These are phyloP conservation scores for Fraxinus cuspidata DNA, from an alignment of 257 asterid species.

Conservation along the genomic window DNA sequence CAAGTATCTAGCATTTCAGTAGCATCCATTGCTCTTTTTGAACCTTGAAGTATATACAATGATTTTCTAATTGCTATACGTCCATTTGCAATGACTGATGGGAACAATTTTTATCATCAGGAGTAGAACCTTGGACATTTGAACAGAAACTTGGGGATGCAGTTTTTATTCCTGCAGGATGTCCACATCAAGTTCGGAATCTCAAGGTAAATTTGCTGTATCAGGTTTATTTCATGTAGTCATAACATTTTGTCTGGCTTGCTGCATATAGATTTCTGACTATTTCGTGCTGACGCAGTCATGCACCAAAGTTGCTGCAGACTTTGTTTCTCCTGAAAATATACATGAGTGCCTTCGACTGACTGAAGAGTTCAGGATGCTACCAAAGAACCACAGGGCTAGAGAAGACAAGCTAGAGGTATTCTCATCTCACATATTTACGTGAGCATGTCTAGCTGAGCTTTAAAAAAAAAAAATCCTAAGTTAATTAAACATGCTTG, in stretches of 20 bases:
- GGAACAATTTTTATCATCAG: slow-evolving; percentile 33
- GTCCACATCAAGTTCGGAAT: slow-evolving; percentile 98
- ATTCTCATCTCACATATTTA: background rate
- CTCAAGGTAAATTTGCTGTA: slow-evolving; percentile 54
- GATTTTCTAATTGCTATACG: background rate
- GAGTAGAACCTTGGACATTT: slow-evolving; percentile 93
- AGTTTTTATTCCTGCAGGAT: slow-evolving; percentile 94
- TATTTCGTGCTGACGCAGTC: slow-evolving; percentile 52
- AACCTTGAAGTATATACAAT: background rate
- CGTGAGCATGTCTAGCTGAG: background rate
- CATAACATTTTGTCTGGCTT: background rate
- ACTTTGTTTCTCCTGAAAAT: slow-evolving; percentile 96
- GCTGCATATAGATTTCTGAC: background rate
- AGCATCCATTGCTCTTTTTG: background rate
- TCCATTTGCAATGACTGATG: slow-evolving; percentile 11
- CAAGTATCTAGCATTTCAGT: slow-evolving; percentile 27
- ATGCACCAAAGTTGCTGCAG: slow-evolving; percentile 90
- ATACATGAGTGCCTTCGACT: slow-evolving; percentile 71
- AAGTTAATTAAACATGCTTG: background rate
- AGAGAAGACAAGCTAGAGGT: slow-evolving; percentile 97
- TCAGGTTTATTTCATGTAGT: background rate
- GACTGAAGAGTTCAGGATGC: slow-evolving; percentile 80
- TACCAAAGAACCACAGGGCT: slow-evolving; percentile 82
- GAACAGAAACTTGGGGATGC: slow-evolving; percentile 92
- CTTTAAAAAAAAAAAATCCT: background rate